phyloP scores from a whole-genome alignment of 306 rosid species.

The Glycine latifolia region DNA sequence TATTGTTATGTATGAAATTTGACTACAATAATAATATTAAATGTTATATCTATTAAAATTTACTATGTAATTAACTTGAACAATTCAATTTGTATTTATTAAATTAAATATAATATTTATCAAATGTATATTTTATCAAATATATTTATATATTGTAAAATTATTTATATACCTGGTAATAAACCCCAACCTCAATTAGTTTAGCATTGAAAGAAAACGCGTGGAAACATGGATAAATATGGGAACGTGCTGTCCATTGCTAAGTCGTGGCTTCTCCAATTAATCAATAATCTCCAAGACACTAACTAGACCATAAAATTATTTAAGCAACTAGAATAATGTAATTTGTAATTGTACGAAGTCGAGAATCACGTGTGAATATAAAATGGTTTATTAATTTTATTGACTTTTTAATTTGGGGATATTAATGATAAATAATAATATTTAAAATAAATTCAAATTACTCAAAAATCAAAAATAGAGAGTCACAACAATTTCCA shows the following conservation, averaged over 20 bases:
- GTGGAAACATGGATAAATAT: conserved; percentile 19
- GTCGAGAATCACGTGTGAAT: not conserved
- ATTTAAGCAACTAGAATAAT: not conserved
- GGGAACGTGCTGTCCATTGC: conserved; percentile 44
- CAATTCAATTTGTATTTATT: no score
- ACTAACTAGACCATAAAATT: not conserved
- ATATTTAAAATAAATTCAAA: not conserved
- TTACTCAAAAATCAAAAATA: not conserved
- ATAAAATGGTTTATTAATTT: not conserved
- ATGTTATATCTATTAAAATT: no score
- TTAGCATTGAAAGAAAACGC: conserved; percentile 23
- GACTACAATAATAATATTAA: no score
- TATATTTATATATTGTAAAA: no score
- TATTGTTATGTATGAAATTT: no score
- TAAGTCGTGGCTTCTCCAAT: not conserved
- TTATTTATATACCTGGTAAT: no score
- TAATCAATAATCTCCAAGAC: not conserved
- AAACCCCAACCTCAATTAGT: no score
- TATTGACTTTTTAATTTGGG: not conserved
- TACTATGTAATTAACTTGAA: no score
- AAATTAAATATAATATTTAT: no score
- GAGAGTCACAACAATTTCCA: no score
- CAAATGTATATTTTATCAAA: no score
- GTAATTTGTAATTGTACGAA: not conserved
- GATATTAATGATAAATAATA: not conserved